Percentiles rank a stretch among this genome's conserved stretches.
Conservation (phyloP, 179 eudicot genomes). For the Spergularia azorica region DNA sequence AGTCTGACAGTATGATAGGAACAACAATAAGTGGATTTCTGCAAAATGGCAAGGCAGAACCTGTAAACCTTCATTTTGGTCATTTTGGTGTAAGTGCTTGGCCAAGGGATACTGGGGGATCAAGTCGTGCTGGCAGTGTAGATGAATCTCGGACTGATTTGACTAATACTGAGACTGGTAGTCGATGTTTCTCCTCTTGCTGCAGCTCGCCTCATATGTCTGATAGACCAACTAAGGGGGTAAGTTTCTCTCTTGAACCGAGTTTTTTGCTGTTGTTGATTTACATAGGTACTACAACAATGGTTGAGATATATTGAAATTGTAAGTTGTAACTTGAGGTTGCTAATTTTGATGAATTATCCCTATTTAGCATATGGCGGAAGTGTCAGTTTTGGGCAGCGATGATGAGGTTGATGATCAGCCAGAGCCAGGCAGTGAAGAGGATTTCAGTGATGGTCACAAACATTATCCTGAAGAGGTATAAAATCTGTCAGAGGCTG, state of each 20-base stretch:
- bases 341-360: not conserved
- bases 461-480: constrained; percentile 67
- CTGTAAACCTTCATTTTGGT: constrained; percentile 94
- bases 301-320: too few species aligned
- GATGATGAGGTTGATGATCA: constrained; percentile 84
- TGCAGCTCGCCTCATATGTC: constrained; percentile 77
- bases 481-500: not conserved
- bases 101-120: constrained; percentile 86
- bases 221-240: constrained; percentile 84
- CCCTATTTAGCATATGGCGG: constrained; percentile 62
- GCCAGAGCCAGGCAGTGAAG: constrained; percentile 62
- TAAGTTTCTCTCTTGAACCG: constrained; percentile 21
- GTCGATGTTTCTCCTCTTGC: constrained; percentile 72
- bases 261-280: not conserved
- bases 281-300: too few species aligned
- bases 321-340: too few species aligned
- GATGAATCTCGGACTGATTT: constrained; percentile 81
- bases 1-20: constrained; percentile 51
- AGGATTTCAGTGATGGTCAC: constrained; percentile 57
- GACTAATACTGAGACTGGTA: constrained; percentile 75
- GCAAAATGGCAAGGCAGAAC: constrained; percentile 75
- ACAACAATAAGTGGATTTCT: constrained; percentile 79
- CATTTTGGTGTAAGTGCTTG: constrained; percentile 96
- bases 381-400: constrained; percentile 69
- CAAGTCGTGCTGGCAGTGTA: constrained; percentile 87